Base-by-base conservation (phyloP, 1,284 basidiomycete genomes). In the Microbotryum saponariae region DNA sequence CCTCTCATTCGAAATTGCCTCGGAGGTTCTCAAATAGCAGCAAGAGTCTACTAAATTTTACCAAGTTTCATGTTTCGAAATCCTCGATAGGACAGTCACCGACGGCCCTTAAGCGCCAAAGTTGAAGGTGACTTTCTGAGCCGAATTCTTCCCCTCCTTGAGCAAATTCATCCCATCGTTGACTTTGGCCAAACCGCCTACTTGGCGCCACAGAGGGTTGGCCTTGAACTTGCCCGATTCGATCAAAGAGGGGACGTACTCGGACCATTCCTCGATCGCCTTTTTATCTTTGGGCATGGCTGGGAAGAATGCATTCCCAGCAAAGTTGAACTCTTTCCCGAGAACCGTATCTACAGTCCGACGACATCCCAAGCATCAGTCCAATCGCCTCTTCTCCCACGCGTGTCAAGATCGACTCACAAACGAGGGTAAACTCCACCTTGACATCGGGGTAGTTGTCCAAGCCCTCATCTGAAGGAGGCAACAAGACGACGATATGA, bases 71-170 rank as follows among this genome's bases (percentile, higher is more conserved):
- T 37, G 4, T 37, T 42, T 42, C 16, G 14, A 42, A 16, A 12
- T 42, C 6, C 37, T 42, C 14, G 37, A 42, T 2, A 16, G 31
- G 8, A 8, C 8, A 31, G 14, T 42, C 16, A 42, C 37, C 37
- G 12, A 42, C 12, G 37, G 37, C 37, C 37, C 37, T 42, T 18
- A 42, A n/a, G 20, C 37, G 37, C 27, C 29, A 27, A 67, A 12
- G 29, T 44, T 54, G 63, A 54, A 65, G 3, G 55, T 53, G 44
- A 68, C 33, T 55, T 65, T 68, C 42, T 65, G 61, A 7, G 58
- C 66, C 27, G 57, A 59, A 52, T 62, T 60, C 63, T 65, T 68
- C 52, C 63, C 63, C 8, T 50, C 51, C 59, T 69, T 69, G n/a
- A 70, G 44, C 42, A 61, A 61, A 25, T 69, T 60, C 12, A 70